Percentiles rank a stretch among this genome's conserved stretches.
These are phyloP conservation scores for Trichoderma afroharzianum DNA, from an alignment of 2,329 filamentous ascomycete species.

Conservation along the genomic window DNA sequence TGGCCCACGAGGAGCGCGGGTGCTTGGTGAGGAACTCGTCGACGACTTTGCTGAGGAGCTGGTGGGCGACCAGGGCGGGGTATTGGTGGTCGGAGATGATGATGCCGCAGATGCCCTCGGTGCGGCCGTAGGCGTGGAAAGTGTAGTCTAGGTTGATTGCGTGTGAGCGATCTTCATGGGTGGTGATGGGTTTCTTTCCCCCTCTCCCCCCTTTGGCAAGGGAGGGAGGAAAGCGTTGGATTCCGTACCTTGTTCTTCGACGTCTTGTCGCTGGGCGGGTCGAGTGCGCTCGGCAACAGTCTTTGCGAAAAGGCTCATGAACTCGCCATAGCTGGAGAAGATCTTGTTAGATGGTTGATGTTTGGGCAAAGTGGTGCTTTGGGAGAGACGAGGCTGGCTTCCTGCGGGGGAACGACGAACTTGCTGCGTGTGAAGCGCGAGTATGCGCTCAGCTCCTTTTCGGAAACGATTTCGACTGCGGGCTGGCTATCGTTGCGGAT, in stretches of 20 bases:
- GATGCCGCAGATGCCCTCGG: conserved; percentile 70
- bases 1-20: conserved; percentile 65
- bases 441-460: conserved; percentile 74
- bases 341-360: not conserved
- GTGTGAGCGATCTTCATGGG: not conserved
- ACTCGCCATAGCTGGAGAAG: conserved; percentile 45
- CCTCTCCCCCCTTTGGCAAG: not conserved
- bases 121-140: conserved; percentile 74
- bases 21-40: conserved; percentile 81
- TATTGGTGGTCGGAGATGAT: conserved; percentile 76
- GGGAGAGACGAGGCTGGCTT: not conserved
- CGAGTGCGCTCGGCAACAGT: conserved; percentile 82
- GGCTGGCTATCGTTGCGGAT: conserved; percentile 76
- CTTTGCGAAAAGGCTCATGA: conserved; percentile 83
- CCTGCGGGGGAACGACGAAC: conserved; percentile 40
- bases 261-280: conserved; percentile 77
- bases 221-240: not conserved
- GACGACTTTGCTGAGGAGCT: conserved; percentile 78
- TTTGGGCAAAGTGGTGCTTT: not conserved
- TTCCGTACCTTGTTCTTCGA: conserved; percentile 69
- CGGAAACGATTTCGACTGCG: conserved; percentile 70
- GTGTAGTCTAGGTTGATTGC: conserved; percentile 51
- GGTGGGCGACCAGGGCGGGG: conserved; percentile 75
- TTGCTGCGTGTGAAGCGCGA: conserved; percentile 74
- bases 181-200: not conserved